These are phyloP conservation scores for Dictyostelium purpureum DNA, from an alignment of 78 protist species.

Conservation along the genomic window DNA sequence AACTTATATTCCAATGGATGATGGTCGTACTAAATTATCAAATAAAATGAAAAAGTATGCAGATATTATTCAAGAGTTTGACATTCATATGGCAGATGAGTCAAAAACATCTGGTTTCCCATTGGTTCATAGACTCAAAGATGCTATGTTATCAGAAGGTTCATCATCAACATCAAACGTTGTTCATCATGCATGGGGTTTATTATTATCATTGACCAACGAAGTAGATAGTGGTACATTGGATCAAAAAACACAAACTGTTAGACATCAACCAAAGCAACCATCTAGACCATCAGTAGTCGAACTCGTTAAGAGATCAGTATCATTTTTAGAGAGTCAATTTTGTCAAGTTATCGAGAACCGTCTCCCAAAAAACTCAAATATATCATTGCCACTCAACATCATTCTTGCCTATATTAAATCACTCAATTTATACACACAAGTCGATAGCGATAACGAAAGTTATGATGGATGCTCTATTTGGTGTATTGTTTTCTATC, in stretches of 20 bases:
- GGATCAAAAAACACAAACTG: not conserved
- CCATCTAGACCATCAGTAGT: not conserved
- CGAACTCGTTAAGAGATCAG: not conserved
- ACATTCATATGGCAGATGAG: not conserved
- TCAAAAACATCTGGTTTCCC: not conserved
- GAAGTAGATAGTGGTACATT: not conserved
- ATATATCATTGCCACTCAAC: slow-evolving; percentile 27
- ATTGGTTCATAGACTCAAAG: slow-evolving; percentile 11
- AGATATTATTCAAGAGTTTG: slow-evolving; percentile 12
- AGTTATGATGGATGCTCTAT: slow-evolving; percentile 5
- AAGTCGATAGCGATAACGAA: slow-evolving; percentile 4
- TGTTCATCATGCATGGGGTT: slow-evolving; percentile 11
- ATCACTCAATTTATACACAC: not conserved
- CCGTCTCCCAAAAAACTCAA: slow-evolving; percentile 22
- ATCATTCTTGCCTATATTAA: slow-evolving; percentile 11
- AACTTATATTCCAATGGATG: not conserved
- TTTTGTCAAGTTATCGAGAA: not conserved
- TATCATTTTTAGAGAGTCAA: slow-evolving; percentile 31
- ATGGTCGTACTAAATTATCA: slow-evolving; percentile 31
- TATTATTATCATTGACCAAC: not conserved
- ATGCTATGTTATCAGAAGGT: slow-evolving; percentile 23
- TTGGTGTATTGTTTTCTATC: slow-evolving; percentile 32
- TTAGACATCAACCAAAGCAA: not conserved
- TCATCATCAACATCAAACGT: not conserved
- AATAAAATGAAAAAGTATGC: slow-evolving; percentile 66